Conservation (phyloP, 768 basidiomycete genomes). For the Boletellus sp. region DNA sequence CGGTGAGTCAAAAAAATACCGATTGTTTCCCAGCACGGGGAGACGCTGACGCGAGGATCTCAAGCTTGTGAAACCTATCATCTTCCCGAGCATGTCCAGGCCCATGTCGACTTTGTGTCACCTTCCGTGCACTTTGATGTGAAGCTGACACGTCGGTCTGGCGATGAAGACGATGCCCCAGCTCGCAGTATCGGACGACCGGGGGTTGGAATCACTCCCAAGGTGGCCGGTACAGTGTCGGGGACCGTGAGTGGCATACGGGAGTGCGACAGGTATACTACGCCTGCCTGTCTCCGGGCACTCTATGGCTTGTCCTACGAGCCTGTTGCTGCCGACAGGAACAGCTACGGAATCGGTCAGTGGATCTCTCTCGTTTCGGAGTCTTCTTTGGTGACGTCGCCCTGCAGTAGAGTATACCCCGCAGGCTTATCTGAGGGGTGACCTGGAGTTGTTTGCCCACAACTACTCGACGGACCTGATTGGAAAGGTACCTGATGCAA, state of each 20-base stretch:
- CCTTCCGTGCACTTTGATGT: constrained; percentile 35
- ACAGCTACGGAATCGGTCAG: constrained; percentile 33
- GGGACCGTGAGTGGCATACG: constrained; percentile 11
- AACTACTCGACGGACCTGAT: constrained; percentile 17
- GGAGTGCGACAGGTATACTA: constrained; percentile 28
- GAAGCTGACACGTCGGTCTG: constrained; percentile 17
- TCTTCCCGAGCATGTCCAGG: constrained; percentile 28
- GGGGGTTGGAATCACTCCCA: constrained; percentile 10
- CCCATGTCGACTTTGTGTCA: constrained; percentile 35
- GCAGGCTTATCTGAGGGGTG: constrained; percentile 28
- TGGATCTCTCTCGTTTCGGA: neutral
- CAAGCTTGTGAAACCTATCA: constrained; percentile 32
- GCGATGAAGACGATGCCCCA: neutral
- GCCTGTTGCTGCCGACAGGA: constrained; percentile 23
- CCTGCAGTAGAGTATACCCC: constrained; percentile 34
- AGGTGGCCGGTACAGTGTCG: constrained; percentile 13
- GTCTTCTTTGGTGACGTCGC: no score
- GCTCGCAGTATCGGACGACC: constrained; percentile 16
- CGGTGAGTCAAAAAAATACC: constrained; percentile 15
- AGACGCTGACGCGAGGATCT: neutral
- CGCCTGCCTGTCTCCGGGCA: constrained; percentile 27
- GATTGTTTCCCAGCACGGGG: no score
- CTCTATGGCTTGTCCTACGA: constrained; percentile 26
- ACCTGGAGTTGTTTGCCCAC: constrained; percentile 32
- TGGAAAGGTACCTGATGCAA: constrained; percentile 26